Conservation (phyloP, 2,329 filamentous ascomycete species). For the Aspergillus sp. region DNA sequence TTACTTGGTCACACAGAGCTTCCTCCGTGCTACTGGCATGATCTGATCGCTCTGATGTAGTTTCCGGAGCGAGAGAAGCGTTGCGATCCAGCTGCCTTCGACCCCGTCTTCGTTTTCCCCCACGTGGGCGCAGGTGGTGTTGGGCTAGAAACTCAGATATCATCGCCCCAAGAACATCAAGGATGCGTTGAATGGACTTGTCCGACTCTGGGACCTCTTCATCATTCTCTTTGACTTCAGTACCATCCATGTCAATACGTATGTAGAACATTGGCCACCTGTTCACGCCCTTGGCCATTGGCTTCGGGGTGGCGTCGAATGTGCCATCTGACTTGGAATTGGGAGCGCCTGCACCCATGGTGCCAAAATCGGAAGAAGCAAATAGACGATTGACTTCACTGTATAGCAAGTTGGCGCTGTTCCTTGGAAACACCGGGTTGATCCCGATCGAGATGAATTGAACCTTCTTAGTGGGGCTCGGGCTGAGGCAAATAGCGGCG, state of each 20-base stretch:
- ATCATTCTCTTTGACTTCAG: constrained; percentile 41
- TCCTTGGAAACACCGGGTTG: constrained; percentile 58
- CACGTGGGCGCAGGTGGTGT: constrained; percentile 64
- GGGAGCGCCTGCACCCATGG: constrained; percentile 40
- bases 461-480: constrained; percentile 67
- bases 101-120: constrained; percentile 16
- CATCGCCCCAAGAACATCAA: constrained; percentile 67
- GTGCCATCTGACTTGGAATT: neutral
- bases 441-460: constrained; percentile 84
- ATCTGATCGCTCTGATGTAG: neutral
- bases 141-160: constrained; percentile 72
- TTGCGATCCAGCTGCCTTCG: constrained; percentile 3
- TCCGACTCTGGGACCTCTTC: constrained; percentile 34
- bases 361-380: constrained; percentile 72
- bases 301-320: constrained; percentile 51
- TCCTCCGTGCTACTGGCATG: constrained; percentile 21
- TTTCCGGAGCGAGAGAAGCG: neutral
- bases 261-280: constrained; percentile 88
- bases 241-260: constrained; percentile 57
- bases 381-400: constrained; percentile 78
- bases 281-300: constrained; percentile 65
- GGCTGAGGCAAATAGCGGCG: constrained; percentile 69
- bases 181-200: constrained; percentile 54
- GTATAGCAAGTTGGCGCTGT: constrained; percentile 66
- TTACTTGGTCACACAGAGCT: constrained; percentile 23